Evolutionary conservation across 164 flowering plant species (phyloP), one percentile per base, ranked within the genome.

Genomic region (Chimonanthus salicifolius): DNA sequence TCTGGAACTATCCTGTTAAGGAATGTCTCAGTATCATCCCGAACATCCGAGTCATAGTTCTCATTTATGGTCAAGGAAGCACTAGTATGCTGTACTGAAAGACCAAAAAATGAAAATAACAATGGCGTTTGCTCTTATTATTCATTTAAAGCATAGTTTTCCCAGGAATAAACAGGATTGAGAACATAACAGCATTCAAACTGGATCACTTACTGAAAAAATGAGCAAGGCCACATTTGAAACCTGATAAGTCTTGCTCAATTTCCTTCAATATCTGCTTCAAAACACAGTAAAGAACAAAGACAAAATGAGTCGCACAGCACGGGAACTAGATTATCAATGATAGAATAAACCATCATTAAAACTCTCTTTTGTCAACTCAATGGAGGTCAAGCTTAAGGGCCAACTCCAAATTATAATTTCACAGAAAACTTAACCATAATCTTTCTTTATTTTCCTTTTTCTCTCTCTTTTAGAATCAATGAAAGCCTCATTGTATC

Each of bases 51-150:
- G 83, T 95, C 99, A 72, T 93, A 95, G 62, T 95, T 95, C 84
- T 95, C 99, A 71, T 95, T 95, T 80, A 95, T 85, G 21, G 99
- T 95, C 75, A 95, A 82, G 46, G 99, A 95, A 58, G 99, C 99
- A 86, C 99, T 95, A 4, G 99, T 95, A 76, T 95, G 99, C 69
- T 93, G 99, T 83, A 95, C 99, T 94, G 89, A n/a, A 43, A 68
- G 13, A 49, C 62, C n/a, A 75, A 9, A 66, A 51, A 33, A 33
- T 33, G 13, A 49, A 68, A 21, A 75, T 4, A 70, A 58, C 21
- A 7, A 43, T 7, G 16, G 15, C 33, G 33, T 33, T 33, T 33
- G 33, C 33, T 33, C 33, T 33, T 50, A 51, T 63, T 21, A 68
- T 45, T 6, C 33, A 64, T 5, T 60, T 54, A 16, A 47, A 73